Conservation (phyloP, 768 basidiomycete genomes). For the Macrocybe gigantea region DNA sequence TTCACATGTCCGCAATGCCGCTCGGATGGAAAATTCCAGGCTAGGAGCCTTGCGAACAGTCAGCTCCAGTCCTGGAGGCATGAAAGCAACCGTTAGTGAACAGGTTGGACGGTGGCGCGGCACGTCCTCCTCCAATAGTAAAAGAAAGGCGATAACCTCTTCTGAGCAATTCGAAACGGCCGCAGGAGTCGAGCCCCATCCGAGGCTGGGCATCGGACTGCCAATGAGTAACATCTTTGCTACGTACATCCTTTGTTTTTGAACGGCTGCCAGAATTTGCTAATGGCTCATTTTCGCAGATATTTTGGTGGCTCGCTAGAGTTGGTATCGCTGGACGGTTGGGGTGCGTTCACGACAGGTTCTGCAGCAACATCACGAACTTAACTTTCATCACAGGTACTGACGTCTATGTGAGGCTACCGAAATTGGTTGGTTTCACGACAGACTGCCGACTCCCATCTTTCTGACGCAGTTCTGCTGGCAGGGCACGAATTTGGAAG, state of each 20-base stretch:
- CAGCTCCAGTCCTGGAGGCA: constrained; percentile 52
- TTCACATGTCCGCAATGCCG: constrained; percentile 76
- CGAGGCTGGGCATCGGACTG: constrained; percentile 73
- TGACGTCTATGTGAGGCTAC: constrained; percentile 76
- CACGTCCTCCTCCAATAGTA: constrained; percentile 13
- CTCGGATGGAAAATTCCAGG: constrained; percentile 60
- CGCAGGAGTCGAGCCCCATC: constrained; percentile 45
- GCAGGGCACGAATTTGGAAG: constrained; percentile 82
- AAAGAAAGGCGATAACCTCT: constrained; percentile 15
- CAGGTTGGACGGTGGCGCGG: constrained; percentile 53
- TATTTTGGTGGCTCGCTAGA: constrained; percentile 83
- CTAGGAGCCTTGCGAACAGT: constrained; percentile 63
- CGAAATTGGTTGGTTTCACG: constrained; percentile 57
- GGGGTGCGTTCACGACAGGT: constrained; percentile 46
- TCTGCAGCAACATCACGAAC: not conserved
- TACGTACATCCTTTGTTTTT: constrained; percentile 39
- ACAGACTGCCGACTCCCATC: not conserved
- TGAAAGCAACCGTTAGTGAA: constrained; percentile 77
- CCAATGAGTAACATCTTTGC: constrained; percentile 90
- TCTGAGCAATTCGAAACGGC: constrained; percentile 30
- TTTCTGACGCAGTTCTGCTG: not conserved
- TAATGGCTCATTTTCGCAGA: constrained; percentile 24
- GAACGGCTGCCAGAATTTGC: constrained; percentile 1
- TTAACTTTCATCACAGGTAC: constrained; percentile 44
- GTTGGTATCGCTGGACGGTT: constrained; percentile 75